Evolutionary conservation across 1,284 basidiomycete species (phyloP).

Genomic region (Cryptococcus maquisensis): DNA sequence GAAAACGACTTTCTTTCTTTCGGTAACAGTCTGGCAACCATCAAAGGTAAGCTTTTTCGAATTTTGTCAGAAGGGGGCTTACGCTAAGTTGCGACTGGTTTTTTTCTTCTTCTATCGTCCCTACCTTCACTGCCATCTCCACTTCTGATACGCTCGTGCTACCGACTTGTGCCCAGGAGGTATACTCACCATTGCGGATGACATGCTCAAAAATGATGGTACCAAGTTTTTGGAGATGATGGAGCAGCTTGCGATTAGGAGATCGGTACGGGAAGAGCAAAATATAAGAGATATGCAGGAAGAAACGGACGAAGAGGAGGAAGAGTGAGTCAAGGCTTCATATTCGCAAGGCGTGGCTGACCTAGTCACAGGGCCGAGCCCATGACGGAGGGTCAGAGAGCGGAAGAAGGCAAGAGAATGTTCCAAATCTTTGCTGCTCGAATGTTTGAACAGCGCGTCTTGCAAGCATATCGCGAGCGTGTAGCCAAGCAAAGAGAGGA

Average conservation of each 20-base stretch:
- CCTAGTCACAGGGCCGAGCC: slow-evolving; percentile 23
- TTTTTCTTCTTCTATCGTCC: background rate
- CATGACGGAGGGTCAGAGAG: slow-evolving; percentile 67
- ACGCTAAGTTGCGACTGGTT: slow-evolving; percentile 37
- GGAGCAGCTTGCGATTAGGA: slow-evolving; percentile 94
- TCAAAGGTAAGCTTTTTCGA: slow-evolving; percentile 62
- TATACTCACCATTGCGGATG: slow-evolving; percentile 97
- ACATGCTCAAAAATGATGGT: slow-evolving; percentile 95
- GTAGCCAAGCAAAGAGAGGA: slow-evolving; percentile 87
- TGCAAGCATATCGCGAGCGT: slow-evolving; percentile 85
- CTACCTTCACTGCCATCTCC: no score
- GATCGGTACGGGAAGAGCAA: slow-evolving; percentile 88
- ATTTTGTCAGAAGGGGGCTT: slow-evolving; percentile 18
- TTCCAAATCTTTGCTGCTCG: slow-evolving; percentile 99
- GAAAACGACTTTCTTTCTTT: slow-evolving; percentile 70
- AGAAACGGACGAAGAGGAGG: slow-evolving; percentile 57
- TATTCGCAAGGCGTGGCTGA: slow-evolving; percentile 16
- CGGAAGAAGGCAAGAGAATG: slow-evolving; percentile 98
- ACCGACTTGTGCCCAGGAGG: slow-evolving; percentile 60
- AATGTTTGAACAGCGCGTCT: slow-evolving; percentile 97
- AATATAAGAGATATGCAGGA: slow-evolving; percentile 60
- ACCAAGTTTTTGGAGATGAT: slow-evolving; percentile 99
- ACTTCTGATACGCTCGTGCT: background rate
- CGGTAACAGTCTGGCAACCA: slow-evolving; percentile 72
- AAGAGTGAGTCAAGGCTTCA: slow-evolving; percentile 48